phyloP scores from a whole-genome alignment of 2,329 filamentous ascomycete genomes.

The Alternaria tenuissima region DNA sequence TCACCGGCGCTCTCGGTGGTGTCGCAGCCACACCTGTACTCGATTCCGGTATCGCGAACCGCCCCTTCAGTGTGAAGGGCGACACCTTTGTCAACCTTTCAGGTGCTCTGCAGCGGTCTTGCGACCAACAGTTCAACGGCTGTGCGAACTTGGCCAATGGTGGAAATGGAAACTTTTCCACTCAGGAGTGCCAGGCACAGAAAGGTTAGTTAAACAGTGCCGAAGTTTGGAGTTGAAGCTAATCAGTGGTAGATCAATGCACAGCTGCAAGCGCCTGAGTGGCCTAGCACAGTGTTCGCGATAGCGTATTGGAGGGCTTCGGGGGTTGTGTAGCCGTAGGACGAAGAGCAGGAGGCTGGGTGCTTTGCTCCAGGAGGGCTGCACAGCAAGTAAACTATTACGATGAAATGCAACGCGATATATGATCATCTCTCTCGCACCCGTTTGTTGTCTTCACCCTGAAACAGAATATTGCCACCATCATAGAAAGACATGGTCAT shows the following conservation, averaged over 20 bases:
- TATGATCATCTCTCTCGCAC: neutral
- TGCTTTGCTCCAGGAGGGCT: neutral
- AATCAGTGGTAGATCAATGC: slow-evolving; percentile 10
- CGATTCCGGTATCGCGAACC: slow-evolving; percentile 60
- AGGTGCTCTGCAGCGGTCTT: slow-evolving; percentile 67
- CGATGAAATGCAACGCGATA: neutral
- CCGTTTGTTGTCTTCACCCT: neutral
- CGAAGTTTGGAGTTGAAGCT: neutral
- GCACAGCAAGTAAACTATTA: neutral
- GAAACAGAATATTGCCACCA: neutral
- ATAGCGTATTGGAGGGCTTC: neutral
- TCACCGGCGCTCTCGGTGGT: slow-evolving; percentile 61
- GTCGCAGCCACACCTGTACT: slow-evolving; percentile 61
- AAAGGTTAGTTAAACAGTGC: slow-evolving; percentile 44
- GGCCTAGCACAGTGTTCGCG: neutral
- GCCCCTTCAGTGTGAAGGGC: slow-evolving; percentile 42
- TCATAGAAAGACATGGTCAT: neutral
- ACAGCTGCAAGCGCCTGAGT: neutral
- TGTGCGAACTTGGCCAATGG: slow-evolving; percentile 67
- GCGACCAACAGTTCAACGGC: slow-evolving; percentile 69
- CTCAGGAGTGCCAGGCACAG: slow-evolving; percentile 66
- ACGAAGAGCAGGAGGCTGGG: neutral
- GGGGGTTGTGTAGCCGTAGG: neutral
- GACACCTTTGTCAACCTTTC: slow-evolving; percentile 62
- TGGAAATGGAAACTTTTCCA: slow-evolving; percentile 54